Base-by-base conservation (phyloP, 352 stramenopile species). In the Globisporangium splendens region DNA sequence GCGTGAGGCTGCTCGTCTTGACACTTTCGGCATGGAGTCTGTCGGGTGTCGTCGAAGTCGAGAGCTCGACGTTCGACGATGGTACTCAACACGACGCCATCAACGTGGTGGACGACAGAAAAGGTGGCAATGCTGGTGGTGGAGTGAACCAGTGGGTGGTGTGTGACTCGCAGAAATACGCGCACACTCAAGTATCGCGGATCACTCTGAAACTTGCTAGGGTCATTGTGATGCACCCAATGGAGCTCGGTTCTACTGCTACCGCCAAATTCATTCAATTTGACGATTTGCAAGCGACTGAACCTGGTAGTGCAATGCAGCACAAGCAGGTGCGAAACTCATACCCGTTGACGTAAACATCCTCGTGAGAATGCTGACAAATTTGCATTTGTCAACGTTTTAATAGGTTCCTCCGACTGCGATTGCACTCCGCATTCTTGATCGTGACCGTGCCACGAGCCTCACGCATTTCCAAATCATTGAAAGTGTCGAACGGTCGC, bases 391-490 rank as follows among this genome's bases (percentile, higher is more conserved):
- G n/a, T n/a, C n/a, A n/a, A n/a, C n/a, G n/a, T 13, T 44, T 15
- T 7, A 44, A 15, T 44, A 63, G 58, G 58, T 63, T 39, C 7
- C 42, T 20, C n/a, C 31, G 6, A 42, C 51, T 1, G 12, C 31
- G 5, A 38, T 63, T 8, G 58, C 50, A 17, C 31, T 65, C 12
- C 22, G 31, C 11, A 11, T 60, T n/a, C 14, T 28, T 28, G 51
- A 18, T 41, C 15, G 1, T 4, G 46, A 15, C 24, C 10, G 21
- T 12, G 22, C 5, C 12, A 50, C 52, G 18, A 46, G 24, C 1
- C 55, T 61, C 46, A 65, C 51, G 20, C 59, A 65, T 46, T 56
- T 65, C 46, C 20, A 65, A 44, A 28, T 62, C 17, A 55, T 65
- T 15, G 59, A 61, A 44, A 61, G 52, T 17, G 28, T 65, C 17